phyloP scores from a whole-genome alignment of 768 basidiomycete genomes.

The Boletus subcaerulescens region DNA sequence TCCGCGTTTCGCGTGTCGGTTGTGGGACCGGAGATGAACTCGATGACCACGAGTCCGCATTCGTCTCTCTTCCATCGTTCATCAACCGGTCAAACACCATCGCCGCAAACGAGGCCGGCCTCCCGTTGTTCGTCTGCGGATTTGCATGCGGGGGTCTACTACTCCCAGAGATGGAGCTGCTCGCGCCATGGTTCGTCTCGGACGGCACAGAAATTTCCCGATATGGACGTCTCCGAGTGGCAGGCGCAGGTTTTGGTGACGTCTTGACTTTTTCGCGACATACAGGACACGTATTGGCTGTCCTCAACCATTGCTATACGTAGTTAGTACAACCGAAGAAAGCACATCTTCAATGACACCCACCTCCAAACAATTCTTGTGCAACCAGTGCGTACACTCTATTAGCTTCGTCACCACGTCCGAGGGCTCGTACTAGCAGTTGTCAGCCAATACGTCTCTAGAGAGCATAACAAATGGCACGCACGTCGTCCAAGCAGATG shows the following conservation, averaged over 20 bases:
- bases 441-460: not conserved
- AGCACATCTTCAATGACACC: slow-evolving; percentile 11
- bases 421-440: slow-evolving; percentile 53
- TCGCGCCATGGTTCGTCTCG: slow-evolving; percentile 9
- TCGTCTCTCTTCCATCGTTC: slow-evolving; percentile 12
- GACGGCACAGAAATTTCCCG: slow-evolving; percentile 4
- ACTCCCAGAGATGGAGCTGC: not conserved
- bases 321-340: not conserved
- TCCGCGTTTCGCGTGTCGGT: slow-evolving; percentile 6
- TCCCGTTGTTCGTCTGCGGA: slow-evolving; percentile 9
- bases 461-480: slow-evolving; percentile 26
- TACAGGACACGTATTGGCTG: slow-evolving; percentile 76
- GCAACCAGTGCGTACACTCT: slow-evolving; percentile 79
- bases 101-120: slow-evolving; percentile 16
- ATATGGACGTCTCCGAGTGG: slow-evolving; percentile 17
- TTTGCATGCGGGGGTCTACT: slow-evolving; percentile 5
- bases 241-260: slow-evolving; percentile 22
- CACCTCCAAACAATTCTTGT: slow-evolving; percentile 72
- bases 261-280: slow-evolving; percentile 61
- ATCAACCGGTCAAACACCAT: slow-evolving; percentile 21
- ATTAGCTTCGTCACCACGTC: slow-evolving; percentile 65
- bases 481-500: slow-evolving; percentile 81
- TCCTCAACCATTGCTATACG: slow-evolving; percentile 73
- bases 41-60: slow-evolving; percentile 5
- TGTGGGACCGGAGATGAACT: not conserved